A percentile compares a stretch with the other conserved stretches of the same genome.
Evolutionary conservation across 495 filamentous ascomycete genomes (phyloP).

Genomic region (Glonium stellatum): DNA sequence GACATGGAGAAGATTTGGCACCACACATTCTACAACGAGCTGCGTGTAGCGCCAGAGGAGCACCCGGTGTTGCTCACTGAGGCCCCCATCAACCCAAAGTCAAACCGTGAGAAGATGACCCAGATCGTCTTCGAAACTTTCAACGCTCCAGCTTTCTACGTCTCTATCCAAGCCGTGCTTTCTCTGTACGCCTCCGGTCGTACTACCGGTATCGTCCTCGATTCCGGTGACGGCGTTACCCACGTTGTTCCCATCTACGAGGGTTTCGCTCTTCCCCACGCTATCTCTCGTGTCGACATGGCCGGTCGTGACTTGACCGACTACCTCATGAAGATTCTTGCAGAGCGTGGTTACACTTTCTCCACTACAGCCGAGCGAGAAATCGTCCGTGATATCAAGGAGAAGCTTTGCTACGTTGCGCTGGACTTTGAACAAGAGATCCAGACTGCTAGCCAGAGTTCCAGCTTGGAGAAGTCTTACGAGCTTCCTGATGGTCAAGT

Average conservation of each 20-base stretch:
- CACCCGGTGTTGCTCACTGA: constrained; percentile 98
- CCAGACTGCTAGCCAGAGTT: constrained; percentile 97
- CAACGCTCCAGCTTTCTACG: constrained; percentile 99
- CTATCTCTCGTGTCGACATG: constrained; percentile 99
- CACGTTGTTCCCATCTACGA: constrained; percentile 99
- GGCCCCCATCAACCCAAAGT: constrained; percentile 99
- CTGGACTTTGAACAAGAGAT: constrained; percentile 99
- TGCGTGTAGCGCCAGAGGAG: constrained; percentile 99
- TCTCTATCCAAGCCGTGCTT: constrained; percentile 98
- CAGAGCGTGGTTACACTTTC: constrained; percentile 98
- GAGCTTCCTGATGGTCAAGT: constrained; percentile 99
- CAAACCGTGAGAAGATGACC: constrained; percentile 99
- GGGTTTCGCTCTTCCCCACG: constrained; percentile 98
- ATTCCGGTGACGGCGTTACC: constrained; percentile 99
- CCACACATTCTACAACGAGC: constrained; percentile 99
- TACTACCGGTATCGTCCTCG: constrained; percentile 99
- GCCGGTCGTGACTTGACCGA: constrained; percentile 99
- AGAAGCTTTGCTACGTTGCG: constrained; percentile 99
- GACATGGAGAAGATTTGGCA: constrained; percentile 99
- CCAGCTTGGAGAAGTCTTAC: constrained; percentile 98
- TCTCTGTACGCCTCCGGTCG: constrained; percentile 99
- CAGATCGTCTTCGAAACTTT: constrained; percentile 99
- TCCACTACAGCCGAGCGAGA: constrained; percentile 99
- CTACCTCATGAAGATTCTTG: constrained; percentile 99
- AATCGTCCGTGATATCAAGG: constrained; percentile 99